A percentile compares a stretch with the other conserved stretches of the same genome.
Conservation (phyloP, 495 filamentous ascomycete genomes). For the Penicillium goetzii region DNA sequence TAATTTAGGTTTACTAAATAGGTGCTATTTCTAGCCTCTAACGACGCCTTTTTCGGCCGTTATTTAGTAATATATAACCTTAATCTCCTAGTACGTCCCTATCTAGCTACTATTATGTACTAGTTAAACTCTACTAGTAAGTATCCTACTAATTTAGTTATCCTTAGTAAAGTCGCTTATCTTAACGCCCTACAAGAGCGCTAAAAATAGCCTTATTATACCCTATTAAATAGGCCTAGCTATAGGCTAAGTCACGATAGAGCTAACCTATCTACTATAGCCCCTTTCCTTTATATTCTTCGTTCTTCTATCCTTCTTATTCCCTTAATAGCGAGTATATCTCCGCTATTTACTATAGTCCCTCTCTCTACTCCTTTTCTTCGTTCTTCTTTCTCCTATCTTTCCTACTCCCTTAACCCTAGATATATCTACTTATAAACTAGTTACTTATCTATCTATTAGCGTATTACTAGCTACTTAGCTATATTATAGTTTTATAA, state of each 20-base stretch:
- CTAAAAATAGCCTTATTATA: neutral
- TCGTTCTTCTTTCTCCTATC: neutral
- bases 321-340: conserved; percentile 1
- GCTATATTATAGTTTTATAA: neutral
- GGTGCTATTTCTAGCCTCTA: neutral
- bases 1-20: neutral
- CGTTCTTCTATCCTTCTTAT: neutral
- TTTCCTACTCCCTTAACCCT: neutral
- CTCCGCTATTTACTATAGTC: neutral
- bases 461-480: neutral
- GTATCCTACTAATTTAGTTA: neutral
- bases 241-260: neutral
- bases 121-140: neutral
- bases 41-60: conserved; percentile 3
- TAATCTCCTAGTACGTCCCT: neutral
- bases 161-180: neutral
- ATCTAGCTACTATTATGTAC: neutral
- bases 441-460: neutral
- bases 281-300: neutral
- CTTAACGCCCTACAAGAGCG: neutral
- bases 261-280: neutral
- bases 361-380: neutral
- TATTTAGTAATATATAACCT: neutral
- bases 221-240: neutral
- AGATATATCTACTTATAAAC: neutral